Evolutionary conservation across 2,329 filamentous ascomycete genomes (phyloP).

Genomic region (Verticillium albo-atrum): DNA sequence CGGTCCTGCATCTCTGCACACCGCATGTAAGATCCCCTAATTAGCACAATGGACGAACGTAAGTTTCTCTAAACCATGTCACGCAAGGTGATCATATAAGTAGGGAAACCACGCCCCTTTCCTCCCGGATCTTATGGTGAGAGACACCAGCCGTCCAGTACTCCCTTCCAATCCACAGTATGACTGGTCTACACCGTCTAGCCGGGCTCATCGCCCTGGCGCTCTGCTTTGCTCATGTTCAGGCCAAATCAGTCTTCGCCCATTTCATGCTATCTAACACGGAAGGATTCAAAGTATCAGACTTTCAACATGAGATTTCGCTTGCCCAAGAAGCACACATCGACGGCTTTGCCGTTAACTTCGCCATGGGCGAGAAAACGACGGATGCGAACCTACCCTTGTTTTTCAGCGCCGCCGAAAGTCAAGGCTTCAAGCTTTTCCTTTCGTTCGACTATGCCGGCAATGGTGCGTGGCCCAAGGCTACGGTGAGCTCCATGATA

Average conservation of each 20-base stretch:
- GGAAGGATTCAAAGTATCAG: conserved; percentile 4
- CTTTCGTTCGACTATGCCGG: conserved; percentile 36
- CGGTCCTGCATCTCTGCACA: too few relatives aligned
- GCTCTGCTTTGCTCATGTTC: not conserved
- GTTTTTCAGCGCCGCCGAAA: conserved; percentile 5
- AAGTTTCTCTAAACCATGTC: too few relatives aligned
- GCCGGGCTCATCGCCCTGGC: conserved; percentile 4
- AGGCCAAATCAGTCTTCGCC: conserved; percentile 8
- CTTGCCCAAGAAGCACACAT: conserved; percentile 10
- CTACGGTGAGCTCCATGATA: conserved; percentile 19
- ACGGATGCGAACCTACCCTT: not conserved
- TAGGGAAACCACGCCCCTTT: too few relatives aligned
- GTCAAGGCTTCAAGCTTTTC: conserved; percentile 27
- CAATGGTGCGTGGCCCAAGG: conserved; percentile 19
- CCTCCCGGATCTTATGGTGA: too few relatives aligned
- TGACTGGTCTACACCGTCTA: too few relatives aligned
- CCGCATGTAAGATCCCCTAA: too few relatives aligned
- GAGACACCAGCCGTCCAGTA: too few relatives aligned
- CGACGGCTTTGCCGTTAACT: conserved; percentile 10
- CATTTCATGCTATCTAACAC: conserved; percentile 13
- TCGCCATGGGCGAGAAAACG: conserved; percentile 2
- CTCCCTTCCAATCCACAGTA: too few relatives aligned
- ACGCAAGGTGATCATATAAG: too few relatives aligned
- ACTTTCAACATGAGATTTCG: conserved; percentile 8
- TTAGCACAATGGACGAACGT: too few relatives aligned